Base-by-base conservation (phyloP, 2,329 filamentous ascomycete genomes). In the Thelonectria blattea region DNA sequence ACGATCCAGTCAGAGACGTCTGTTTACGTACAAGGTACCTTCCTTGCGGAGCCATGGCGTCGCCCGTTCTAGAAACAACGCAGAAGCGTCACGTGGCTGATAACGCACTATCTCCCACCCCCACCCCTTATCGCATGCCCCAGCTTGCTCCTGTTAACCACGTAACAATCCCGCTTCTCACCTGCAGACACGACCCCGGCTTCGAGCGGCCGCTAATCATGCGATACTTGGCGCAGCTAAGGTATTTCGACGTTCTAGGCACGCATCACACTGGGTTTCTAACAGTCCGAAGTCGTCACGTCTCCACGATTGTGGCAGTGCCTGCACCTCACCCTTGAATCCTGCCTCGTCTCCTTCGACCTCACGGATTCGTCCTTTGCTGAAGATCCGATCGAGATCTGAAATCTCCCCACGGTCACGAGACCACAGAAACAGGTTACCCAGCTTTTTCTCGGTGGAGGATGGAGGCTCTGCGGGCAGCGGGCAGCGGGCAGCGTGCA, bases 11-110 rank as follows among this genome's bases (percentile, higher is more conserved):
- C 37, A 30, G 56, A 58, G 61, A 68, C 50, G 60, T 39, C 18
- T 55, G 47, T 55, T 69, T 69, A 69, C 67, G 67, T 69, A 69
- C 60, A 56, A 67, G 57, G 65, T 69, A 69, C 58, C 65, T 64
- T 45, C 20, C 54, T 60, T 65, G 56, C 51, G 53, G 56, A 58
- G 55, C 27, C 27, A 4, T 7, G 27, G 27, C 27, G 27, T 2
- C 8, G 43, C 17, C 56, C 18, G 50, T 70, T 69, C 67, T 69
- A 67, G 67, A 70, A 70, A 50, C 50, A 62, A 55, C 60, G 27
- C 56, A 59, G 15, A 15, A 12, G 0, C 17, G 9, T 65, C 65
- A 69, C 62, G 64, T 67, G 60, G 32, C 0, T 0, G 15, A 22
- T 70, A 64, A 1, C 1, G 2, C 0, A 2, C 12, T 70, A 58